Percentiles rank a stretch among this genome's conserved stretches.
These are phyloP conservation scores for Nakaseomyces delphensis DNA, from an alignment of 1,139 yeast genomes.

Conservation along the genomic window DNA sequence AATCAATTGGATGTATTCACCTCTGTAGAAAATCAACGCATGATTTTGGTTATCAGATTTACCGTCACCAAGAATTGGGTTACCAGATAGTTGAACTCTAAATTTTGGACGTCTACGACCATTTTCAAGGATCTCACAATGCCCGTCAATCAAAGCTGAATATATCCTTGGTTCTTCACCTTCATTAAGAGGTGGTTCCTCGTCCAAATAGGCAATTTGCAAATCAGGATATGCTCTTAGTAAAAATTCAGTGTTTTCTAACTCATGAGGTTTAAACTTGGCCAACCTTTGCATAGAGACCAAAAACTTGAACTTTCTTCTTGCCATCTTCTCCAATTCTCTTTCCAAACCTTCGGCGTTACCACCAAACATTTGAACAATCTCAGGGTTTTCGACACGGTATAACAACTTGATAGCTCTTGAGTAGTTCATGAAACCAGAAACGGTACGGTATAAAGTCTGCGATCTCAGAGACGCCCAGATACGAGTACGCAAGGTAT, in stretches of 20 bases:
- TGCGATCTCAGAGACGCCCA: conserved; percentile 99
- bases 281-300: conserved; percentile 98
- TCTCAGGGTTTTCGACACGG: conserved; percentile 98
- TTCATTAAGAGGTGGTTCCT: conserved; percentile 79
- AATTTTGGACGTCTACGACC: conserved; percentile 98
- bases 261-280: conserved; percentile 92
- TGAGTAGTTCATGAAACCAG: conserved; percentile 98
- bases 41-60: conserved; percentile 98
- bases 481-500: conserved; percentile 93
- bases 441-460: conserved; percentile 94
- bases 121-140: conserved; percentile 93
- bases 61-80: conserved; percentile 99
- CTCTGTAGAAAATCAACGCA: conserved; percentile 92
- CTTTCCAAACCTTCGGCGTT: conserved; percentile 91
- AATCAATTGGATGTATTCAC: conserved; percentile 94
- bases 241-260: conserved; percentile 96
- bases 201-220: conserved; percentile 96
- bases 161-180: conserved; percentile 97
- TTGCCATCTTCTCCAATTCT: conserved; percentile 97
- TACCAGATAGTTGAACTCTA: conserved; percentile 95
- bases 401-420: conserved; percentile 94
- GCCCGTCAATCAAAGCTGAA: conserved; percentile 96
- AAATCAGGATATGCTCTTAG: conserved; percentile 97
- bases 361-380: conserved; percentile 96
- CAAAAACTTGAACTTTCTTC: conserved; percentile 94